Base-by-base conservation (phyloP, 306 rosid species). In the Quercus robur region DNA sequence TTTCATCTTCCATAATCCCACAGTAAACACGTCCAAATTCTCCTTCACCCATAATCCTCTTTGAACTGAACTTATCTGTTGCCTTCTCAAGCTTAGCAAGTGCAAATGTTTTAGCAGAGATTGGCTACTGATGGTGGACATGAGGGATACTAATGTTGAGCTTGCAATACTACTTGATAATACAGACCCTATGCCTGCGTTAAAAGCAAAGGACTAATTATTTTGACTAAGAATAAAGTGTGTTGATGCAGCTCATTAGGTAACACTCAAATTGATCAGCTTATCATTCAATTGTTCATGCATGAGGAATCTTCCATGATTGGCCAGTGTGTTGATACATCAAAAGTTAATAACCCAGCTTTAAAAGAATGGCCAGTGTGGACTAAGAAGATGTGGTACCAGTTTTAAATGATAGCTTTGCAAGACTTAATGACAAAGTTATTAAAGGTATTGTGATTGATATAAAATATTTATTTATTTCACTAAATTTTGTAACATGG, bases 1-100 rank as follows among this genome's bases (percentile, higher is more conserved):
- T 82, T 83, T 95, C 94, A 88, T 90, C 97, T 71, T 90, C 93
- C 87, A 94, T 79, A 77, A 84, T 86, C 59, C 97, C 99, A 80
- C 6, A 78, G 84, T 90, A 94, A 81, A 94, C 99, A 52, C 97
- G 88, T 35, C 99, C 99, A 87, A 93, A 94, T 81, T 97, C 99
- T 71, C 99, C 97, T 90, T 93, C 99, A 57, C 99, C 99, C 82
- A 93, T 77, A 73, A 91, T 49, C 82, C 93, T 88, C 82, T 88
- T 87, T 74, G 97, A 88, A 82, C 89, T 88, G 82, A 94, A 94
- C 71, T 77, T 86, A 70, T 89, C 84, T 30, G 97, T 94, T 78
- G 99, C 97, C 79, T 90, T 93, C 90, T 88, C 94, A 79, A 93
- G 85, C 87, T 92, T 97, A 7, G 95, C 79, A 81, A 89, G 86